Conservation (phyloP, 495 filamentous ascomycete species). For the Neurospora tetrasperma region DNA sequence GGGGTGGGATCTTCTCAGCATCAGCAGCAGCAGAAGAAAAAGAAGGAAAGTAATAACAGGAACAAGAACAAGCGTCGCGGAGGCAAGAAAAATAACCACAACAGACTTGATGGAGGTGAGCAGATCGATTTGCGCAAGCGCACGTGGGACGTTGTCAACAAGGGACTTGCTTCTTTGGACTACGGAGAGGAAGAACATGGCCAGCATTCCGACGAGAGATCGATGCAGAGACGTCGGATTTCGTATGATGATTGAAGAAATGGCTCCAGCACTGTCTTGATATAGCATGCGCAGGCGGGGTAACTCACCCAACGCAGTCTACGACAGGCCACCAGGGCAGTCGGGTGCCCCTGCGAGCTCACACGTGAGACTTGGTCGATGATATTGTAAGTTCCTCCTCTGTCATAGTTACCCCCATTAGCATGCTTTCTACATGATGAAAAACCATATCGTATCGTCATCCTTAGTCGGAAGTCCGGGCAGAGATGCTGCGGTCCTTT, state of each 20-base stretch:
- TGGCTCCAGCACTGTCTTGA: not conserved
- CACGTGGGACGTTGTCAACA: slow-evolving; percentile 48
- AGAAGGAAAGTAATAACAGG: slow-evolving; percentile 1
- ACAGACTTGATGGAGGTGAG: slow-evolving; percentile 31
- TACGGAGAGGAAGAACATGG: slow-evolving; percentile 35
- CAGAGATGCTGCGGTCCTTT: slow-evolving; percentile 16
- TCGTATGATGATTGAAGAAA: slow-evolving; percentile 39
- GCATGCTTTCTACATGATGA: slow-evolving; percentile 39
- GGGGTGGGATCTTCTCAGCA: slow-evolving; percentile 1
- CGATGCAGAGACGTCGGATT: slow-evolving; percentile 32
- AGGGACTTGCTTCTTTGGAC: slow-evolving; percentile 39
- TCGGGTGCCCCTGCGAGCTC: not conserved
- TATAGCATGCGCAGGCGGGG: not conserved
- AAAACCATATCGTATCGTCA: slow-evolving; percentile 50
- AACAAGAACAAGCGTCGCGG: not conserved
- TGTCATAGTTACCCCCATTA: not conserved
- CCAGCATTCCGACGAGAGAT: slow-evolving; percentile 10
- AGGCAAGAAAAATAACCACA: slow-evolving; percentile 26
- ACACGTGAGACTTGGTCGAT: not conserved
- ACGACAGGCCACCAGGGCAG: not conserved
- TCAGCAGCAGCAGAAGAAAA: slow-evolving; percentile 17
- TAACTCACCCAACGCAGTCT: not conserved
- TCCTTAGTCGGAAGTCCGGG: slow-evolving; percentile 51
- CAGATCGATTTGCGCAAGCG: slow-evolving; percentile 46
- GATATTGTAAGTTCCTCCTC: slow-evolving; percentile 3